Percentiles rank a stretch among this genome's conserved stretches.
Conservation (phyloP, 1,284 basidiomycete genomes). For the Fistulinella staudtii region DNA sequence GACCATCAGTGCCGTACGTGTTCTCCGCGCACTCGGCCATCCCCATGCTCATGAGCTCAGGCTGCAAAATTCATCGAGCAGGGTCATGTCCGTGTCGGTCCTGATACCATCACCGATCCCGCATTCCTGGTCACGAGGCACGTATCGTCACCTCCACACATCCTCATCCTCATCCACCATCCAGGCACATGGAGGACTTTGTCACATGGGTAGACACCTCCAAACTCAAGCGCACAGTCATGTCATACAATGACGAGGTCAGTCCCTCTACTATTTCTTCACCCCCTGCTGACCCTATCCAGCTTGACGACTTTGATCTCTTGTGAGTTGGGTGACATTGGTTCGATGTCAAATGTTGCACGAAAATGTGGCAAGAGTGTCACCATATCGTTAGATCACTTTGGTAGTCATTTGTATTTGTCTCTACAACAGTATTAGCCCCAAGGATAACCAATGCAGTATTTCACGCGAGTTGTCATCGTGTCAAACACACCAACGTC, state of each 20-base stretch:
- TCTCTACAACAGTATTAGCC: too few relatives aligned
- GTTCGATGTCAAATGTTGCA: slow-evolving; percentile 5
- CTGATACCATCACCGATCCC: slow-evolving; percentile 94
- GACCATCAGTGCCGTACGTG: slow-evolving; percentile 86
- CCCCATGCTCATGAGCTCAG: slow-evolving; percentile 38
- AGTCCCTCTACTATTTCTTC: slow-evolving; percentile 15
- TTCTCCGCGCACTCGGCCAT: slow-evolving; percentile 1
- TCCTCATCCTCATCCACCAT: slow-evolving; percentile 8
- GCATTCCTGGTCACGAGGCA: slow-evolving; percentile 92
- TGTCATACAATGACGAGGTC: slow-evolving; percentile 97
- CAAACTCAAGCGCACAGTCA: slow-evolving; percentile 93
- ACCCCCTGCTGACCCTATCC: slow-evolving; percentile 11
- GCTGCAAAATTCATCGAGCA: slow-evolving; percentile 98
- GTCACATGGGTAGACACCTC: slow-evolving; percentile 99
- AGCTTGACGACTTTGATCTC: slow-evolving; percentile 91
- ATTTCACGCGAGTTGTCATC: slow-evolving; percentile 22
- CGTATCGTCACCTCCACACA: slow-evolving; percentile 13
- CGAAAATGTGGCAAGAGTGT: background rate
- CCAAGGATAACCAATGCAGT: background rate
- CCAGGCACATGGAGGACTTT: slow-evolving; percentile 96
- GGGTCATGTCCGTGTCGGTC: slow-evolving; percentile 95
- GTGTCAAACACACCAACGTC: slow-evolving; percentile 13
- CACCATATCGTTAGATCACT: slow-evolving; percentile 1
- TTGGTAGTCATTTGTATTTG: slow-evolving; percentile 3
- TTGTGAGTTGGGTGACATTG: slow-evolving; percentile 44